Base-by-base conservation (phyloP, 768 basidiomycete species). In the Mycena kentingensis region DNA sequence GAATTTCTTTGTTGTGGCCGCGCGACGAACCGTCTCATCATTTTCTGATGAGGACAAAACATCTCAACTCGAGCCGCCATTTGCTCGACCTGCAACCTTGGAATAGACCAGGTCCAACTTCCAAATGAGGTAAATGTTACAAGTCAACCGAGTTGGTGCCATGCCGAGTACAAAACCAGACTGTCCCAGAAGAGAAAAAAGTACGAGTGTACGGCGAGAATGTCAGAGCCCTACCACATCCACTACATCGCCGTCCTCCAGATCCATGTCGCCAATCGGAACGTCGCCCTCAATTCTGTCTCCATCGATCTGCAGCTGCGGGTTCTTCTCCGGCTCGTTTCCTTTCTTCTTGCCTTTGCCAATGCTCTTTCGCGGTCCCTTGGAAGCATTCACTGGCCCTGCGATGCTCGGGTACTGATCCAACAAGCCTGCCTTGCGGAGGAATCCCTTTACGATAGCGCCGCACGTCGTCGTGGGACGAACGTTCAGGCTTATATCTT, bases 191-290 rank as follows among this genome's bases (percentile, higher is more conserved):
- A n/a, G n/a, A n/a, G n/a, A n/a, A n/a, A n/a, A n/a, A n/a, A n/a
- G n/a, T n/a, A n/a, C n/a, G 51, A 19, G 10, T 10, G 19, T 7
- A 39, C 8, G 18, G 15, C 8, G 15, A 15, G 15, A 39, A 10
- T 10, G 21, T 42, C 55, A 81, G 35, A 89, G 60, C 15, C 83
- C 88, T 53, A 82, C 77, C 31, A 92, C 80, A 51, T 93, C 90
- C 18, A 92, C 80, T 72, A 84, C 65, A 67, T 93, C 90, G 0
- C 88, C 90, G 56, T 93, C 88, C 58, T 91, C 90, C 54, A 91
- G 59, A 53, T 88, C 89, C 18, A 79, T 77, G 13, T 82, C 80
- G 11, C 84, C 78, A 51, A 93, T 90, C 54, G 78, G 77, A 5
- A 73, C 68, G 19, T 78, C 72, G 29, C 81, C 73, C n/a, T 74